Base-by-base conservation (phyloP, 2,329 filamentous ascomycete species). In the Stenocarpella maydis region DNA sequence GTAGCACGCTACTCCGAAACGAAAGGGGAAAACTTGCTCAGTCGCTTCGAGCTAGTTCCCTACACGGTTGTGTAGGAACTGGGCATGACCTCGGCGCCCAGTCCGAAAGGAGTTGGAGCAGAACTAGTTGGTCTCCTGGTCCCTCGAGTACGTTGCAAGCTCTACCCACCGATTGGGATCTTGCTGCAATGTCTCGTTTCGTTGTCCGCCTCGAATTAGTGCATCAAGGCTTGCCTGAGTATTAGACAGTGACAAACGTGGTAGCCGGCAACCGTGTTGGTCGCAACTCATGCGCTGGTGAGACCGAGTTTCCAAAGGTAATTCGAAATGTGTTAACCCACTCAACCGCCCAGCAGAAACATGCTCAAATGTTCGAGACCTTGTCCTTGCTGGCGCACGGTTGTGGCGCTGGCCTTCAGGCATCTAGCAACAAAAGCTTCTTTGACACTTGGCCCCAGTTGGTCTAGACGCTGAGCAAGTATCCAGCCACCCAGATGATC, bases 391-490 rank as follows among this genome's bases (percentile, higher is more conserved):
- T 45, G 21, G 50, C 39, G 67, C 60, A 49, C 55, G 54, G 55
- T 47, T 64, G 66, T 68, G 54, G 66, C 66, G 49, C 49, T 39
- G 47, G 39, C 26, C 34, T 55, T n/a, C 26, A 66, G 50, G 58
- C 34, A 54, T 61, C 9, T 37, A 43, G 37, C 6, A n/a, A 67
- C 41, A 43, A 53, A 63, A 37, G 66, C 34, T 52, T n/a, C n/a
- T n/a, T n/a, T 53, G 54, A 63, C 58, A 49, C 55, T 68, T 70
- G 39, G 15, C 68, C 41, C 12, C 15, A 60, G 28, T 7, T 31
- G 58, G 68, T 61, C 39, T 70, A 68, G 55, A 31, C 43, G 19
- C 2, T 70, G 68, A 70, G 68, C 68, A 70, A 70, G 65, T 70
- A 70, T 68, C 49, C 60, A 43, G 55, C 55, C 31, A 50, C 65